Percentiles rank a stretch among this genome's conserved stretches.
These are phyloP conservation scores for Sporothrix variecibatus DNA, from an alignment of 2,329 filamentous ascomycete species.

Conservation along the genomic window DNA sequence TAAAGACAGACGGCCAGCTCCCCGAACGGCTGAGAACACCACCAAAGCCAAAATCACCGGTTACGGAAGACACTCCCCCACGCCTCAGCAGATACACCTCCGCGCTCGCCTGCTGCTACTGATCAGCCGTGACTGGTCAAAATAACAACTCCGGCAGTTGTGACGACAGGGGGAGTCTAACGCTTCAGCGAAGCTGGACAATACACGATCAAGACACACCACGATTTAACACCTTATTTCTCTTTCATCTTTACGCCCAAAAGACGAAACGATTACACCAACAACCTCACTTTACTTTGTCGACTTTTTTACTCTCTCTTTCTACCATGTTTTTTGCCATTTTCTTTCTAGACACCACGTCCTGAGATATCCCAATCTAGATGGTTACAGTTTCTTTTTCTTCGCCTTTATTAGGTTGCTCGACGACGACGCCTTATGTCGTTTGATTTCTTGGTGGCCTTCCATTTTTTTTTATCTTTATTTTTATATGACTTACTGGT, in stretches of 20 bases:
- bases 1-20: neutral
- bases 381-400: neutral
- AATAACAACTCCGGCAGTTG: neutral
- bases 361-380: neutral
- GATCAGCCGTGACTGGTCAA: too few relatives aligned
- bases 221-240: neutral
- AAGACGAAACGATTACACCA: neutral
- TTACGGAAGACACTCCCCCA: neutral
- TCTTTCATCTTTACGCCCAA: neutral
- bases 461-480: neutral
- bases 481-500: neutral
- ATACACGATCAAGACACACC: neutral
- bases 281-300: neutral
- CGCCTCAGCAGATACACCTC: neutral
- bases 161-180: constrained; percentile 6
- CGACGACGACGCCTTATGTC: neutral
- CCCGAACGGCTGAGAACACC: neutral
- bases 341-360: neutral
- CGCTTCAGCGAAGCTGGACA: neutral
- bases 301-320: neutral
- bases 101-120: constrained; percentile 10
- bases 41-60: neutral
- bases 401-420: neutral
- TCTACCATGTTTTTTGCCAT: neutral
- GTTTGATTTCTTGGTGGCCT: neutral